A percentile compares a stretch with the other conserved stretches of the same genome.
phyloP scores from a whole-genome alignment of 768 basidiomycete species.

The Tylopilus felleus region DNA sequence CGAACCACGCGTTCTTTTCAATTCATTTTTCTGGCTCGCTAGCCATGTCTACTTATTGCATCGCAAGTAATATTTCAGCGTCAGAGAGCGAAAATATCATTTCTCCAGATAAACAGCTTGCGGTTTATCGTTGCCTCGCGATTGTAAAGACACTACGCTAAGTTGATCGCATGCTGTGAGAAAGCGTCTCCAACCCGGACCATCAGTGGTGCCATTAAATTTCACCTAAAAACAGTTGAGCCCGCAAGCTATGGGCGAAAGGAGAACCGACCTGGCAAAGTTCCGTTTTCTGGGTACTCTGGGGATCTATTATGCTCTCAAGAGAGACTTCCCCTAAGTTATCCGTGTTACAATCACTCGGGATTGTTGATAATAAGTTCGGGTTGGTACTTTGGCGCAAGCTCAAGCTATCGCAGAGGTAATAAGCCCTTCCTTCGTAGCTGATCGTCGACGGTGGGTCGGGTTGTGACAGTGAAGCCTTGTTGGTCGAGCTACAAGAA shows the following conservation, averaged over 20 bases:
- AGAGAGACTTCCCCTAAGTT: conserved; percentile 24
- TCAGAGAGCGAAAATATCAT: background rate
- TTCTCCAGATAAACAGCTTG: conserved; percentile 4
- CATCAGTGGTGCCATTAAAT: conserved; percentile 37
- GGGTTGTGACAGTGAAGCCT: conserved; percentile 36
- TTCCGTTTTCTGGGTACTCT: conserved; percentile 48
- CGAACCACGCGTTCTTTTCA: background rate
- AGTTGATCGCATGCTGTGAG: conserved; percentile 44
- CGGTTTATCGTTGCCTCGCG: conserved; percentile 21
- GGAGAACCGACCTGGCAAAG: conserved; percentile 49
- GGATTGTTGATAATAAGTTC: conserved; percentile 5
- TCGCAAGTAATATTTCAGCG: background rate
- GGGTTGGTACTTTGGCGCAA: conserved; percentile 43
- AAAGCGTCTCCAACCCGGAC: conserved; percentile 45
- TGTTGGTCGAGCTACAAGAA: conserved; percentile 33
- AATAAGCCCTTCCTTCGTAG: conserved; percentile 38
- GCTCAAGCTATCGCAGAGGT: conserved; percentile 45
- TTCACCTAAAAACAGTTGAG: conserved; percentile 38
- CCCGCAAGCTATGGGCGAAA: background rate
- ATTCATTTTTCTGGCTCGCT: background rate
- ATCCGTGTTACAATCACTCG: conserved; percentile 1
- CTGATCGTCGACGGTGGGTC: conserved; percentile 44
- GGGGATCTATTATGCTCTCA: conserved; percentile 54
- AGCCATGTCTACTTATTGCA: background rate
- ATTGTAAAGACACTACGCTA: conserved; percentile 29